phyloP scores from a whole-genome alignment of 441 rosid species.

The Daphne laureola region DNA sequence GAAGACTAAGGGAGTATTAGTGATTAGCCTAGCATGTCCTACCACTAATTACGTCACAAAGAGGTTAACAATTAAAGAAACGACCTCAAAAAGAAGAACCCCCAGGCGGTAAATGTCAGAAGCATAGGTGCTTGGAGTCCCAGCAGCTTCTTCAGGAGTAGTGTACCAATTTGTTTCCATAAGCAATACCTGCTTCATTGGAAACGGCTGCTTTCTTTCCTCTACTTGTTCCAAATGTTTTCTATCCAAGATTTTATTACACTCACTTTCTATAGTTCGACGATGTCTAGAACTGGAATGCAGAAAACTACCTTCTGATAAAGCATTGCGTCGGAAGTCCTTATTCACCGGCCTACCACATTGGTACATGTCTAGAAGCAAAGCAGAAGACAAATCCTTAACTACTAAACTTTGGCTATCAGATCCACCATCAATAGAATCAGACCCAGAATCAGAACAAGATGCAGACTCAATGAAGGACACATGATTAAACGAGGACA shows the following conservation, averaged over 20 bases:
- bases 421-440: constrained; percentile 62
- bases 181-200: constrained; percentile 78
- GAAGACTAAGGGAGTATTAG: no score
- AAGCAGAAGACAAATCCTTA: constrained; percentile 31
- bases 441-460: constrained; percentile 94
- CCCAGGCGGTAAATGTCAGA: constrained; percentile 88
- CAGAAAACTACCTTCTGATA: constrained; percentile 53
- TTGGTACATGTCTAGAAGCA: constrained; percentile 32
- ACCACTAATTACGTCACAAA: no score
- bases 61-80: no score
- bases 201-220: constrained; percentile 67
- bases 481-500: constrained; percentile 78
- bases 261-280: constrained; percentile 27
- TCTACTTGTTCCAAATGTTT: constrained; percentile 35
- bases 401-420: constrained; percentile 37
- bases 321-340: constrained; percentile 28
- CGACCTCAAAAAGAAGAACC: constrained; percentile 88
- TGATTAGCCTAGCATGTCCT: no score
- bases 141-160: constrained; percentile 81
- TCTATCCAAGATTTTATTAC: constrained; percentile 31
- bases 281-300: constrained; percentile 39
- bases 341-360: constrained; percentile 31
- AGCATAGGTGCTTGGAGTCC: constrained; percentile 56
- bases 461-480: constrained; percentile 96
- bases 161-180: constrained; percentile 87